A percentile compares a stretch with the other conserved stretches of the same genome.
phyloP scores from a whole-genome alignment of 78 protist genomes.

The Polysphondylium violaceum region DNA sequence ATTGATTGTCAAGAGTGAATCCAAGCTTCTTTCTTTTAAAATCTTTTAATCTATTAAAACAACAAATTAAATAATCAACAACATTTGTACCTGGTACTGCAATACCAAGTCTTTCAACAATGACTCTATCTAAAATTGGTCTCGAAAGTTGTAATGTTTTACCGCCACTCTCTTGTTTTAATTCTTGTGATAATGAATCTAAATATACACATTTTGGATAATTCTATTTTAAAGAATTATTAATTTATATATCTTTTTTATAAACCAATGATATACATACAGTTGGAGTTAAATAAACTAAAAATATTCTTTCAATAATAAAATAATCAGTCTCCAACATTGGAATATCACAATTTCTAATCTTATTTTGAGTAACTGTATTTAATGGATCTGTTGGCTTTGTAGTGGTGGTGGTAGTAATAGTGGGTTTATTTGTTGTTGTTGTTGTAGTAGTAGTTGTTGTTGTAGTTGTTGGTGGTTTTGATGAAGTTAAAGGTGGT shows the following conservation, averaged over 20 bases:
- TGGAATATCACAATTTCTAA: conserved; percentile 55
- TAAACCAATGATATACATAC: no score
- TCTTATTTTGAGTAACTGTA: background rate
- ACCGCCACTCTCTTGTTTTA: conserved; percentile 12
- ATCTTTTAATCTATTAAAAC: conserved; percentile 38
- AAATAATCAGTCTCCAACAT: conserved; percentile 58
- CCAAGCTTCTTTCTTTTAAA: conserved; percentile 8
- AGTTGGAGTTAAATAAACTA: conserved; percentile 33
- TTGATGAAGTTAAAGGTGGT: background rate
- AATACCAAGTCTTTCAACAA: conserved; percentile 55
- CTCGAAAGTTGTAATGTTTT: background rate
- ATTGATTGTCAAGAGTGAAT: background rate
- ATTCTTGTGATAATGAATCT: conserved; percentile 11
- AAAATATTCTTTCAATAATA: conserved; percentile 46
- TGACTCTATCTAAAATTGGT: conserved; percentile 37
- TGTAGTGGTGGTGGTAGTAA: background rate
- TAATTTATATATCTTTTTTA: no score
- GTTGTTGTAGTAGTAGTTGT: background rate
- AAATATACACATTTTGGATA: conserved; percentile 19
- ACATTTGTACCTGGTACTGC: background rate
- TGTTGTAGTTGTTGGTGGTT: background rate
- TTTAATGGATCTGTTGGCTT: background rate
- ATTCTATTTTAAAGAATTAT: no score
- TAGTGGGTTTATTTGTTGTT: background rate
- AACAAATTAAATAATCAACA: conserved; percentile 33